Evolutionary conservation across 352 stramenopile species (phyloP).

Genomic region (Phytophthora meadii): DNA sequence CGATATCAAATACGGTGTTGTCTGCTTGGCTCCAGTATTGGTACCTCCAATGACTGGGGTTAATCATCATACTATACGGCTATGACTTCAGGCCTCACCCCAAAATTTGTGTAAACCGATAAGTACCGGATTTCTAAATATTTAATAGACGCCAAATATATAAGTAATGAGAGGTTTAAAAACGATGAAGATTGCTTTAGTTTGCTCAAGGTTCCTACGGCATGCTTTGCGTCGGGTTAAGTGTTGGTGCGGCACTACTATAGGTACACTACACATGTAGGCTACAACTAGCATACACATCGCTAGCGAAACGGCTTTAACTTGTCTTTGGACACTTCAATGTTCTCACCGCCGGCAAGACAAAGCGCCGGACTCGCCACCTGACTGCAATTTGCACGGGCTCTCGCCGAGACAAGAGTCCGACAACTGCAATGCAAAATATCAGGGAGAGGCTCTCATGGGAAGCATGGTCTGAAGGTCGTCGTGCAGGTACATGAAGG

Average conservation of each 20-base stretch:
- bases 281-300: not conserved
- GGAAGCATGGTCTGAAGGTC: too few relatives aligned
- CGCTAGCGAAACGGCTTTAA: not conserved
- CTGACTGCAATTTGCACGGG: conserved; percentile 1
- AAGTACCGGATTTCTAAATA: too few relatives aligned
- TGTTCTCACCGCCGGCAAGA: conserved; percentile 5
- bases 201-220: too few relatives aligned
- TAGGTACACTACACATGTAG: too few relatives aligned
- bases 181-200: not conserved
- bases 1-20: conserved; percentile 46
- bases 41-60: not conserved
- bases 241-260: too few relatives aligned
- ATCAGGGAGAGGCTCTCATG: too few relatives aligned
- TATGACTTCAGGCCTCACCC: too few relatives aligned
- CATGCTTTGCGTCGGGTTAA: too few relatives aligned
- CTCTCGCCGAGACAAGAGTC: not conserved
- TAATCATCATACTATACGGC: not conserved
- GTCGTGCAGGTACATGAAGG: not conserved
- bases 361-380: not conserved
- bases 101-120: too few relatives aligned
- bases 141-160: too few relatives aligned
- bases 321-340: conserved; percentile 11
- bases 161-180: not conserved
- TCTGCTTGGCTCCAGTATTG: not conserved
- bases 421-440: conserved; percentile 1